A percentile compares a stretch with the other conserved stretches of the same genome.
These are phyloP conservation scores for Persicaria tinctoria DNA, from an alignment of 148 eudicot genomes.

Conservation along the genomic window DNA sequence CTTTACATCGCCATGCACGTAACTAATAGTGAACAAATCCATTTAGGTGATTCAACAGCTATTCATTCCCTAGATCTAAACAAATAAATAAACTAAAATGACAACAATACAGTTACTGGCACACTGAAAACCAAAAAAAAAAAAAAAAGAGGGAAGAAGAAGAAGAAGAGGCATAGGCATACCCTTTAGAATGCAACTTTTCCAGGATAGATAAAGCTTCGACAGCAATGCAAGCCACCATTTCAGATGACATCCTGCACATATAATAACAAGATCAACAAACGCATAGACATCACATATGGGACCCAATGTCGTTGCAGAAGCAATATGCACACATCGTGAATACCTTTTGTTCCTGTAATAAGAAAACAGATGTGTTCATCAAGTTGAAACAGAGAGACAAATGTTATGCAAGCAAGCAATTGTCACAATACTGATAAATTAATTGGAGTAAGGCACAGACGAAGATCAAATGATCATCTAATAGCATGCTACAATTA, in stretches of 20 bases:
- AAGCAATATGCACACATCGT: not conserved
- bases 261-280: not conserved
- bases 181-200: constrained; percentile 85
- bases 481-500: not conserved
- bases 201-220: constrained; percentile 82
- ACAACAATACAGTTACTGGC: too few relatives aligned
- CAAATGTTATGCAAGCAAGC: too few relatives aligned
- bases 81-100: too few relatives aligned
- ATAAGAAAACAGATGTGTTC: not conserved
- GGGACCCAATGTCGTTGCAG: not conserved
- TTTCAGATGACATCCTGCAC: constrained; percentile 83
- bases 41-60: constrained; percentile 3
- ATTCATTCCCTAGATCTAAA: not conserved
- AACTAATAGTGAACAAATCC: constrained; percentile 33
- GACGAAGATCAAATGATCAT: too few relatives aligned
- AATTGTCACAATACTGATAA: too few relatives aligned
- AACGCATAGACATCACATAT: not conserved
- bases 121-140: not conserved
- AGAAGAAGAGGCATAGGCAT: constrained; percentile 8
- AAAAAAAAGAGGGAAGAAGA: not conserved
- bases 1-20: constrained; percentile 90
- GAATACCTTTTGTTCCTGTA: not conserved
- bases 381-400: not conserved
- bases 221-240: constrained; percentile 86
- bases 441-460: too few relatives aligned